A percentile compares a stretch with the other conserved stretches of the same genome.
phyloP scores from a whole-genome alignment of 768 basidiomycete genomes.

The Suillus hirtellus region DNA sequence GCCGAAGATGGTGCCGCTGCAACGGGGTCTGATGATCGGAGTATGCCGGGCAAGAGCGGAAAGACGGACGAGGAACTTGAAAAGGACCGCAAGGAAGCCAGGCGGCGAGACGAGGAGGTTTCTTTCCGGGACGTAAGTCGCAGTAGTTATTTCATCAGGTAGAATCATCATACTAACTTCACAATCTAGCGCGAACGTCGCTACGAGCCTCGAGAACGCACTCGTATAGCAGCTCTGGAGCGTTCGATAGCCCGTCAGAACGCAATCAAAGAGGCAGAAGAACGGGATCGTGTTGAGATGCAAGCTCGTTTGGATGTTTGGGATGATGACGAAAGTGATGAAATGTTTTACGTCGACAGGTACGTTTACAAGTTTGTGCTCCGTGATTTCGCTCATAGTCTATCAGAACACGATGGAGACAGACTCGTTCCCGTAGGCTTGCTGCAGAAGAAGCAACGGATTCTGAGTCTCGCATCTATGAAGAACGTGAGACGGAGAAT shows the following conservation, averaged over 20 bases:
- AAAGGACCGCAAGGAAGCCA: slow-evolving; percentile 71
- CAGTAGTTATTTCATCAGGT: background rate
- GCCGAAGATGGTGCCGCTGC: slow-evolving; percentile 50
- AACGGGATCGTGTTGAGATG: slow-evolving; percentile 79
- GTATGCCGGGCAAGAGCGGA: slow-evolving; percentile 34
- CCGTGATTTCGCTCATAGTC: background rate
- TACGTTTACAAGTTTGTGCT: slow-evolving; percentile 34
- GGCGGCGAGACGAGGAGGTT: slow-evolving; percentile 77
- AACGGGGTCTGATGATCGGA: slow-evolving; percentile 36
- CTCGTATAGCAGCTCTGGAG: slow-evolving; percentile 75
- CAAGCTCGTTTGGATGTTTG: slow-evolving; percentile 81
- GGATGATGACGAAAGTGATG: slow-evolving; percentile 93
- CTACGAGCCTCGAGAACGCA: slow-evolving; percentile 89
- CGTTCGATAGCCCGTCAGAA: slow-evolving; percentile 74
- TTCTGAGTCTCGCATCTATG: slow-evolving; percentile 75
- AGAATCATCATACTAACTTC: slow-evolving; percentile 6
- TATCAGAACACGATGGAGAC: slow-evolving; percentile 81
- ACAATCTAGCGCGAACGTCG: slow-evolving; percentile 77
- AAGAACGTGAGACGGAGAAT: slow-evolving; percentile 85
- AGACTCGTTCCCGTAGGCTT: slow-evolving; percentile 67
- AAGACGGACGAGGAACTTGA: slow-evolving; percentile 92
- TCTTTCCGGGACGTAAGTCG: slow-evolving; percentile 82
- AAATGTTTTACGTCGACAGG: slow-evolving; percentile 92
- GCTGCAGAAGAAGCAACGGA: slow-evolving; percentile 82
- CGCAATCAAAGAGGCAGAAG: slow-evolving; percentile 72